phyloP scores from a whole-genome alignment of 164 flowering plant genomes.

The Magnolia kwangsiensis region DNA sequence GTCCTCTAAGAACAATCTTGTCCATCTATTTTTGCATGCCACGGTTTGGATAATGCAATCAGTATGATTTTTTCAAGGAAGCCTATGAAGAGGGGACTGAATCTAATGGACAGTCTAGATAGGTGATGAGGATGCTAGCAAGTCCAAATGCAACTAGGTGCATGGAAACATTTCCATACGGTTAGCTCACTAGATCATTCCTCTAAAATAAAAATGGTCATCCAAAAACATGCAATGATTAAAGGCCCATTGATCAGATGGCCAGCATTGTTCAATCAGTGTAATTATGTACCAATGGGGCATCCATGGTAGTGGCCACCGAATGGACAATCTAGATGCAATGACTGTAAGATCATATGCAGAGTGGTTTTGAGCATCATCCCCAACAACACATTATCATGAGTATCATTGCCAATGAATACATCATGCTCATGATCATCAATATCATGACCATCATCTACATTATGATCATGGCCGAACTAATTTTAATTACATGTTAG shows the following conservation, averaged over 20 bases:
- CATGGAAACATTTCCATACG: too few species aligned
- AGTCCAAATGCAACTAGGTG: too few species aligned
- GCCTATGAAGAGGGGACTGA: too few species aligned
- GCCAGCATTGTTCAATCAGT: background rate
- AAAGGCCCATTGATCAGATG: background rate
- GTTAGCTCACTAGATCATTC: background rate
- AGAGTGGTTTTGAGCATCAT: background rate
- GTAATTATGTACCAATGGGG: background rate
- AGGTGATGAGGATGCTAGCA: too few species aligned
- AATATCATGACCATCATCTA: too few species aligned
- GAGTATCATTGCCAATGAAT: background rate
- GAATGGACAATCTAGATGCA: background rate
- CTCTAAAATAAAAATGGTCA: background rate
- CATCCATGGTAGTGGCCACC: background rate
- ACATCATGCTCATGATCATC: background rate
- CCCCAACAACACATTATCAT: background rate
- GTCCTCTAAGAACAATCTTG: too few species aligned
- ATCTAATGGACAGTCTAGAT: too few species aligned
- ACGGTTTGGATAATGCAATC: too few species aligned
- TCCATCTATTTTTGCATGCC: too few species aligned
- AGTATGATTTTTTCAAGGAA: too few species aligned
- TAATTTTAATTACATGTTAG: background rate
- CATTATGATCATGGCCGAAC: too few species aligned
- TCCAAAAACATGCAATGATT: background rate
- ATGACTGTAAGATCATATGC: background rate